phyloP scores from a whole-genome alignment of 192 early-diverging fungal species.

The Umbelopsis sp. region DNA sequence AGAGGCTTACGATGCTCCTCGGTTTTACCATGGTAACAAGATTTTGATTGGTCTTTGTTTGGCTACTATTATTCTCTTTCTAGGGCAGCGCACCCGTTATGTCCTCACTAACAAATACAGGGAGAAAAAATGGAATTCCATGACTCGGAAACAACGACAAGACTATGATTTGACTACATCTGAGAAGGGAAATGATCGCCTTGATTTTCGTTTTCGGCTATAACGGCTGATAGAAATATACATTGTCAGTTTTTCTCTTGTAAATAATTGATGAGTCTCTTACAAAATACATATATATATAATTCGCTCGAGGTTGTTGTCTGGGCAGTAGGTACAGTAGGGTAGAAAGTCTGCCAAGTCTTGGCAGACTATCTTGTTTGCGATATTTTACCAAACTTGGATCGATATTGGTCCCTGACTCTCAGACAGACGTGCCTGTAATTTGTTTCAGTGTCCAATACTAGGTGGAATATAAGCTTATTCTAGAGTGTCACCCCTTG shows the following conservation, averaged over 20 bases:
- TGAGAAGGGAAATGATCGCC: conserved; percentile 24
- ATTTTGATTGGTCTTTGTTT: conserved; percentile 9
- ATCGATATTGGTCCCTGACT: no score
- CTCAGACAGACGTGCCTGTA: no score
- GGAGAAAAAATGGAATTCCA: conserved; percentile 45
- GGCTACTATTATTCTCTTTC: conserved; percentile 38
- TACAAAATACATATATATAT: no score
- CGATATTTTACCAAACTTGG: no score
- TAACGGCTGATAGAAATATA: neutral
- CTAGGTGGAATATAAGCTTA: no score
- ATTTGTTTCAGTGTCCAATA: no score
- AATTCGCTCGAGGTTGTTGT: no score
- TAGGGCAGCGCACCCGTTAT: conserved; percentile 49
- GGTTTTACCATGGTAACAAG: conserved; percentile 26
- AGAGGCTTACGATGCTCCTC: conserved; percentile 22
- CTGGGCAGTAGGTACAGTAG: no score
- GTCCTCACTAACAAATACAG: conserved; percentile 46
- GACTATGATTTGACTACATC: conserved; percentile 54
- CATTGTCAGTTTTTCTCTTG: neutral
- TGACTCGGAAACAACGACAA: conserved; percentile 52
- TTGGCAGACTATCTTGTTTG: no score
- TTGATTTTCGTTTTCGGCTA: conserved; percentile 9
- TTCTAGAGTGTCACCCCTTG: no score
- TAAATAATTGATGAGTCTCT: neutral
- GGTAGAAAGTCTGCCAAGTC: no score